Conservation (phyloP, 352 stramenopile species). For the Peronospora tabacina region DNA sequence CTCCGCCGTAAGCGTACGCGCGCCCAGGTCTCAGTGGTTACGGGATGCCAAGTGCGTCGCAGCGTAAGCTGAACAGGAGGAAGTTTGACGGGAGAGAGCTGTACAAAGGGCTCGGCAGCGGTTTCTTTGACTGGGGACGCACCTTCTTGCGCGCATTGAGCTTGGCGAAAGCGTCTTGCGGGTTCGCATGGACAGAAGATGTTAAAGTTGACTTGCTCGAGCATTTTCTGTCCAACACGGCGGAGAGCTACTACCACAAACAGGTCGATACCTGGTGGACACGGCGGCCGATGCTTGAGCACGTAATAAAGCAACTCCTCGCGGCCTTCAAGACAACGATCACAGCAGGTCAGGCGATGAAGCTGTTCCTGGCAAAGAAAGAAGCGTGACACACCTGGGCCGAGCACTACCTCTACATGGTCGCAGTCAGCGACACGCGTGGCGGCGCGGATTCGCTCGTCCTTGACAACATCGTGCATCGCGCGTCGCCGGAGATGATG, state of each 20-base stretch:
- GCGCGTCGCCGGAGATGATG: slow-evolving; percentile 5
- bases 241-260: neutral
- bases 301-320: neutral
- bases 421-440: neutral
- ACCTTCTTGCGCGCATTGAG: neutral
- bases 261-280: neutral
- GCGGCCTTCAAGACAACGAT: neutral
- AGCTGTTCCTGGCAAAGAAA: neutral
- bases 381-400: neutral
- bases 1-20: no score
- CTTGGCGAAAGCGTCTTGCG: neutral
- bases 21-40: no score
- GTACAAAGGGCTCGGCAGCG: neutral
- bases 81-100: neutral
- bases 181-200: neutral
- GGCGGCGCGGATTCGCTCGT: slow-evolving; percentile 1
- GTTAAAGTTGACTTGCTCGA: neutral
- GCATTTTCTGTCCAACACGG: neutral
- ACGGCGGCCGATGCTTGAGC: neutral
- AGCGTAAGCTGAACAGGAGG: no score
- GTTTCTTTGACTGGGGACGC: neutral
- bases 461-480: slow-evolving; percentile 7
- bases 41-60: no score
- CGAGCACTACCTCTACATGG: neutral
- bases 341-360: no score